Base-by-base conservation (phyloP, 352 stramenopile genomes). In the Phytopythium boreale region DNA sequence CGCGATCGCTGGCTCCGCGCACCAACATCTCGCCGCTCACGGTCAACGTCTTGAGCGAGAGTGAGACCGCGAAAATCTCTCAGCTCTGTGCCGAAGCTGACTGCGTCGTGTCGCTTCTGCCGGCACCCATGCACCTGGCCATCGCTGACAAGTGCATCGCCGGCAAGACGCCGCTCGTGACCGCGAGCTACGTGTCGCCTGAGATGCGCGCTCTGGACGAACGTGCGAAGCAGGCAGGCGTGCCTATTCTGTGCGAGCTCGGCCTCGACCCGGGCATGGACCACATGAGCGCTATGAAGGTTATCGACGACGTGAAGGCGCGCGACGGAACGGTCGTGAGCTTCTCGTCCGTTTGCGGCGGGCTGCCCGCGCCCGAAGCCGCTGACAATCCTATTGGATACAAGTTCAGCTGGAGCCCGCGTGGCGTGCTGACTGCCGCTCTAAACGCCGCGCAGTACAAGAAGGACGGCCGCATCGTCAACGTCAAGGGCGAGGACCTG, bases 351-450 rank as follows among this genome's bases (percentile, higher is more conserved):
- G 87, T 98, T 17, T 98, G 95, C 72, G 97, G 97, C 39, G 97
- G 97, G 34, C 77, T 99, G 8, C 95, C 95, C 47, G 91, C 96
- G 2, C 96, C 97, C 8, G 95, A 98, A 73, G 95, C 93, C 4
- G 94, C 93, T 6, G 89, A 98, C 70, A 99, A 98, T 66, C 87
- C 94, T 24, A 95, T 98, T 53, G 90, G 88, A 26, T 99, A 99
- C 82, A 99, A 99, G 75, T 98, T 99, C 70, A 98, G 91, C 61
- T 99, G 97, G 97, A 98, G 88, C 58, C 97, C 97, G 37, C 90
- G 90, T 34, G 96, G 96, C 43, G 96, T 98, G 8, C 72, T 99
- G n/a, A 96, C 79, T 29, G 96, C 96, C 12, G 93, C 88, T 15
- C 63, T 97, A 52, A 98, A 98, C 74, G 68, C 87, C 37, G 93